Percentiles rank a stretch among this genome's conserved stretches.
Conservation (phyloP, 495 filamentous ascomycete species). For the Xylaria scruposa region DNA sequence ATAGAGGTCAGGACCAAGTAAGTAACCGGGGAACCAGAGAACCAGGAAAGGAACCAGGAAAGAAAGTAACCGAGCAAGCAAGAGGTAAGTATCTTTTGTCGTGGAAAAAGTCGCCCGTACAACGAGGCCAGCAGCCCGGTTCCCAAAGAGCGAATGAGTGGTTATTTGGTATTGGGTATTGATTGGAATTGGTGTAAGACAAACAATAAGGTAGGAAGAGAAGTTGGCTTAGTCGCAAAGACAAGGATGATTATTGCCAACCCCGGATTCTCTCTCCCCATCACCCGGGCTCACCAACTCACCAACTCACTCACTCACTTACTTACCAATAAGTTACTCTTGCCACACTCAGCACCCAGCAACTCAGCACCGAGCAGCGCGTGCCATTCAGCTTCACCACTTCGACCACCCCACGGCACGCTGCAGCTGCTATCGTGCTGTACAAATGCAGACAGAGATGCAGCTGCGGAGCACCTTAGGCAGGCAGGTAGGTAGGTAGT, state of each 20-base stretch:
- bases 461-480: slow-evolving; percentile 14
- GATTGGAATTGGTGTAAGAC: slow-evolving; percentile 23
- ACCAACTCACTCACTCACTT: neutral
- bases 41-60: neutral
- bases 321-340: neutral
- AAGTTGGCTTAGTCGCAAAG: slow-evolving; percentile 21
- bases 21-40: neutral
- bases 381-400: slow-evolving; percentile 22
- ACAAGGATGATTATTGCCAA: slow-evolving; percentile 14
- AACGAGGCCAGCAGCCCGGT: slow-evolving; percentile 18
- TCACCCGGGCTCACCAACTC: neutral
- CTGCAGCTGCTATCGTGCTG: slow-evolving; percentile 12
- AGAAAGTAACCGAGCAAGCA: neutral
- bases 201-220: slow-evolving; percentile 3
- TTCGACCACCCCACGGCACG: slow-evolving; percentile 6
- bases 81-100: slow-evolving; percentile 5
- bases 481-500: neutral
- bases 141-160: slow-evolving; percentile 13
- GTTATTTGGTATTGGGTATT: neutral
- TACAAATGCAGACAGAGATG: slow-evolving; percentile 10
- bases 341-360: neutral
- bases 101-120: slow-evolving; percentile 18
- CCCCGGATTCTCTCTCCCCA: slow-evolving; percentile 12
- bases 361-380: neutral
- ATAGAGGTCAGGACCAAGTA: neutral